Evolutionary conservation across 176 grass and related monocot species (phyloP).

Genomic region (Ensete glaucum): DNA sequence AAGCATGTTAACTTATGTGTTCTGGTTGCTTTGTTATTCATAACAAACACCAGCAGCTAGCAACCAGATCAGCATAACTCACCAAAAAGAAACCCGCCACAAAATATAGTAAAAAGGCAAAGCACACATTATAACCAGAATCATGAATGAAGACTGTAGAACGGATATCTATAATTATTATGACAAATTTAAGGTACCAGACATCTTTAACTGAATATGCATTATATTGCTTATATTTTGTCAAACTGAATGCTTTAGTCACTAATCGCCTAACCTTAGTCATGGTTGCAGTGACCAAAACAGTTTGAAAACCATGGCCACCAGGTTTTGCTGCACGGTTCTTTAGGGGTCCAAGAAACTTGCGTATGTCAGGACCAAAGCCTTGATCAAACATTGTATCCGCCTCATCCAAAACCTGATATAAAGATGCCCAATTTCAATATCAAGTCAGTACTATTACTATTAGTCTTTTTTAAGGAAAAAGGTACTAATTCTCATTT

Average conservation of each 20-base stretch:
- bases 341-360: constrained; percentile 85
- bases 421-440: background rate
- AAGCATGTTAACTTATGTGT: too few relatives aligned
- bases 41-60: too few relatives aligned
- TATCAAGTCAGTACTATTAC: background rate
- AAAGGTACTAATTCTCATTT: too few relatives aligned
- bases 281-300: constrained; percentile 89
- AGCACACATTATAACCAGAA: too few relatives aligned
- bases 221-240: background rate
- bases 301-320: constrained; percentile 84
- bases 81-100: too few relatives aligned
- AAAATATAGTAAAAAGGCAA: too few relatives aligned
- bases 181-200: too few relatives aligned
- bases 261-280: constrained; percentile 43
- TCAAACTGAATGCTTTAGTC: background rate
- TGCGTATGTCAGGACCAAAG: constrained; percentile 71
- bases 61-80: too few relatives aligned
- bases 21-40: too few relatives aligned
- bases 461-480: too few relatives aligned
- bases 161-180: too few relatives aligned
- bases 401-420: constrained; percentile 86
- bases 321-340: constrained; percentile 63
- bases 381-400: constrained; percentile 99
- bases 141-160: too few relatives aligned
- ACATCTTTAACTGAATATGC: background rate